Evolutionary conservation across 148 eudicot genomes (phyloP), one percentile per base, ranked within the genome.

Genomic region (Rhododendron mucronatum): DNA sequence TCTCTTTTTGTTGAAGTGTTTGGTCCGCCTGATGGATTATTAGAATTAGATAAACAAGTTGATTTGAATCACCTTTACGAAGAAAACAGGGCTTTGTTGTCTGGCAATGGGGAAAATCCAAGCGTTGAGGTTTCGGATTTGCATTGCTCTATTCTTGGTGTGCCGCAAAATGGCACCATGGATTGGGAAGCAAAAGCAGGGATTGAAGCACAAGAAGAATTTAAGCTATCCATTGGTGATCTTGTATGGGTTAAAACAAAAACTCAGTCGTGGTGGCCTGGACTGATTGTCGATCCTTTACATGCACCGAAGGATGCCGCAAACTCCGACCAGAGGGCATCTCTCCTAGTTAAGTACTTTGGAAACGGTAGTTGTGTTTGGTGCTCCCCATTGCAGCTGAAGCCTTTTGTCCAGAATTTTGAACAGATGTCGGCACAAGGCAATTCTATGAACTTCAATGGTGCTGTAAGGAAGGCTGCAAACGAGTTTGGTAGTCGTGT

Each of bases 181-280:
- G 55, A 65, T 44, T 73, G 80, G 65, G 47, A 44, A 21, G 37
- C 74, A 51, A 71, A 82, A 71, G 67, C 63, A 28, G 80, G 26
- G 41, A 81, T 23, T 50, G 55, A 53, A 82, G 76, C 2, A 28
- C 81, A 69, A 12, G 75, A 80, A 57, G 61, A 81, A 39, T 21
- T 18, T 53, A 63, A 33, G 44, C 87, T 88, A 44, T 44, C 59
- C 35, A 80, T 80, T 7, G 91, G 91, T 81, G 90, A 91, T 85
- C 20, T 91, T 23, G 91, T 88, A 23, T 91, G 93, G 93, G 86
- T 82, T 50, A 74, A 84, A 82, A 87, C 88, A 41, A 85, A 85
- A 78, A 82, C 87, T 45, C 79, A 85, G 48, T 47, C 80, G 14
- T 91, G 91, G 91, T 91, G 93, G 93, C 93, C 93, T 37, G 93